Evolutionary conservation across 352 stramenopile genomes (phyloP), one percentile per base, ranked within the genome.

Genomic region (Peronospora farinosa): DNA sequence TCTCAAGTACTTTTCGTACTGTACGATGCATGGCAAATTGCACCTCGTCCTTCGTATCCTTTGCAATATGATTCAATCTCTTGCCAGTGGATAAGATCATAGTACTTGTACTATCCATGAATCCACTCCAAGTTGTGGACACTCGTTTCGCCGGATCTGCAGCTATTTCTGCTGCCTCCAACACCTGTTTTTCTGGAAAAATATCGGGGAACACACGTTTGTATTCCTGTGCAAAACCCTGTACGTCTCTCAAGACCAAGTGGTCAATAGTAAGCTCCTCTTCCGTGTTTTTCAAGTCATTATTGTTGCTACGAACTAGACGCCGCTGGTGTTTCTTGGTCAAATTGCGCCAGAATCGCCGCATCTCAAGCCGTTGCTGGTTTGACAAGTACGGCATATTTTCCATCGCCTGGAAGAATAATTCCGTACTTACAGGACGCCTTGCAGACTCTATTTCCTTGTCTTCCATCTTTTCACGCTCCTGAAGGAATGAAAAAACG

Each of bases 1-100:
- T 69, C 54, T 92, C 83, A 35, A 94, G 40, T 35, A 87, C 88
- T 41, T 81, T 81, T 30, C 78, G 60, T 50, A 90, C 65, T 6
- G 80, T 91, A 11, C 80, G 74, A 37, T 92, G 83, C 67, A 94
- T 85, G 2, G 78, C 80, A 30, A 78, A 62, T 51, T 92, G 76
- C 54, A 94, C 85, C 19, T 84, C 83, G 17, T 79, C 80, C 36
- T 87, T 92, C 2, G 83, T 94, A 54, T 91, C 80, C 25, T 84
- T 83, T 0, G 83, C 83, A 48, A 94, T 86, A 45, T 84, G 77
- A 35, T 92, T 86, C 43, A 94, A 67, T 9, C 80, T 66, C 58
- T 91, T 94, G 39, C 78, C 64, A 8, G 80, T 91, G 9, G 80
- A 91, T 33, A 79, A 27, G 30, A 91, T 75, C 75, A 91, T 91